Evolutionary conservation across 805 yeast species (phyloP), one percentile per base, ranked within the genome.

Genomic region (Danielia oregonensis): DNA sequence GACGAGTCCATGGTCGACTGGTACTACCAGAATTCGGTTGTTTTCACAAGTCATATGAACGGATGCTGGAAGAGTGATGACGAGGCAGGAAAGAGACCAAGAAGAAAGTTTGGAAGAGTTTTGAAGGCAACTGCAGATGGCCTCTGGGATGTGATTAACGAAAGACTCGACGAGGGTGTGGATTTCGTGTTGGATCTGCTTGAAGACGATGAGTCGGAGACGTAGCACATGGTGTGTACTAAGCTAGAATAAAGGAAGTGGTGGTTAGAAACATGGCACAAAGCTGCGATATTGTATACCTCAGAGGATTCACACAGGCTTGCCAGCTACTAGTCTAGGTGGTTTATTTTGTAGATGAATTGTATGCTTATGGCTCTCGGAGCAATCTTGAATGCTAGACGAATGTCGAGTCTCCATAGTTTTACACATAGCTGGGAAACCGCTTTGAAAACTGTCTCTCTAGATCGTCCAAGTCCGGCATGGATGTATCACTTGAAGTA

Each of bases 1-100:
- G 97, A 91, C 57, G 97, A 93, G 58, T 77, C 83, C 6, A 74
- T 89, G 63, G 75, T 85, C 12, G 96, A 89, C 52, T 89, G 97
- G 96, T 93, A 79, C 59, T 88, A 79, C 63, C 79, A 80, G 44
- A 83, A 86, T 50, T 86, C 96, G 2, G 72, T 91, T 17, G 76
- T 91, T 0, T 89, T 88, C 59, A 78, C 96, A 3, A 72, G 86
- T 32, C 63, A 70, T 34, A 72, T 72, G 39, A 94, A 93, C 57
- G 68, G 83, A 5, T 83, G 93, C 45, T 91, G 97, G 97, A 82
- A 79, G 17, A 63, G 65, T 2, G 44, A 58, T 14, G 68, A 56
- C 14, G 65, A 60, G 28, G 50, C 46, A 16, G 52, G 55, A 24
- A 87, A 86, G 52, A 74, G 81, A 53, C 96, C 96, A 24, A 76